These are phyloP conservation scores for Lomentospora prolificans DNA, from an alignment of 2,329 filamentous ascomycete genomes.

Conservation along the genomic window DNA sequence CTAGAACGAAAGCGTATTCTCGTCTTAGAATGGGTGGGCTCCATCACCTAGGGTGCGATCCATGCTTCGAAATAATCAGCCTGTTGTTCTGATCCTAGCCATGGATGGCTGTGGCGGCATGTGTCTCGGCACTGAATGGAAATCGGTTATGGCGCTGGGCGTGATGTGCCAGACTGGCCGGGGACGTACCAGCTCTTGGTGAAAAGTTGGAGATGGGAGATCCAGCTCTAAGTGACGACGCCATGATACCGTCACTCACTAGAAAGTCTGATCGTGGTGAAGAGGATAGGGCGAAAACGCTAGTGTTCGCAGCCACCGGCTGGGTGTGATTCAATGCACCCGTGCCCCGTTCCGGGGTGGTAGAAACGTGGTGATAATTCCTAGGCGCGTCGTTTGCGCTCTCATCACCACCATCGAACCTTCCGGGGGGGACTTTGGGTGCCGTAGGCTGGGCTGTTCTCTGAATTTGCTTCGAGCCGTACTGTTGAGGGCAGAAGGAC, in stretches of 20 bases:
- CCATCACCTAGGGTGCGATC: neutral
- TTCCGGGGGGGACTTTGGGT: neutral
- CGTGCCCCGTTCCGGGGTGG: neutral
- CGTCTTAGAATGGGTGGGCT: neutral
- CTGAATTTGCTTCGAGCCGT: slow-evolving; percentile 52
- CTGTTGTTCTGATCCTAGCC: slow-evolving; percentile 17
- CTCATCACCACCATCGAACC: neutral
- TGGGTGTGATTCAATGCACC: neutral
- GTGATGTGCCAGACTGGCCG: slow-evolving; percentile 2
- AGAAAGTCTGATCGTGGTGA: neutral
- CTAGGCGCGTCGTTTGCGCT: neutral
- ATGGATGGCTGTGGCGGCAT: slow-evolving; percentile 39
- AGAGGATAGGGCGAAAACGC: neutral
- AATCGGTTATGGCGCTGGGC: slow-evolving; percentile 19
- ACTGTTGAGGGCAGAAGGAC: slow-evolving; percentile 31
- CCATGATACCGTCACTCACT: neutral
- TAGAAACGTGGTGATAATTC: neutral
- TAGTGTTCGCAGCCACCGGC: neutral
- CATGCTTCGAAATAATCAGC: slow-evolving; percentile 1
- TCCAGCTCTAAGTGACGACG: neutral
- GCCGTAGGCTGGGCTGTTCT: neutral
- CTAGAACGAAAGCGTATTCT: too few species aligned
- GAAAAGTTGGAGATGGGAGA: slow-evolving; percentile 3
- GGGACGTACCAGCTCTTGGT: slow-evolving; percentile 5
- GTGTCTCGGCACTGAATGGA: slow-evolving; percentile 35